phyloP scores from a whole-genome alignment of 495 filamentous ascomycete genomes.

The Ramalina peruviana region DNA sequence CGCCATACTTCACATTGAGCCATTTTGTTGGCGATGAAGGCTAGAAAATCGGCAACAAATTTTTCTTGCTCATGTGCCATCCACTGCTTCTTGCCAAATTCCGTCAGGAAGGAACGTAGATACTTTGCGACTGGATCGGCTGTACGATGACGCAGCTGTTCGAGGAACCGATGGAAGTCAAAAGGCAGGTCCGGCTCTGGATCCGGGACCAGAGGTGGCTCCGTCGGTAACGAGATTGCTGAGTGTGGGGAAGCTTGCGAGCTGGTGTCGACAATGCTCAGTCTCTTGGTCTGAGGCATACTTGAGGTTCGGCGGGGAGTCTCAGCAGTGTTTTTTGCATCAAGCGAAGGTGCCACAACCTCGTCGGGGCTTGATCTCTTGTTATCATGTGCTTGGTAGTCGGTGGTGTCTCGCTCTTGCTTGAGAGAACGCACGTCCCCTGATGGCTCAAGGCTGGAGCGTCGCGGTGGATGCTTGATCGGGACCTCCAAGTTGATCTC shows the following conservation, averaged over 20 bases:
- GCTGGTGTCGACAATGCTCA: not conserved
- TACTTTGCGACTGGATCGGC: constrained; percentile 95
- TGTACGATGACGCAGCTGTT: constrained; percentile 86
- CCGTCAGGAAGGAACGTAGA: constrained; percentile 80
- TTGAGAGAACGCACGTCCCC: constrained; percentile 26
- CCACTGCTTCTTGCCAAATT: constrained; percentile 98
- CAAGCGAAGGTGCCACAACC: not conserved
- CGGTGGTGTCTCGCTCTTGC: not conserved
- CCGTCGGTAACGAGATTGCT: constrained; percentile 21
- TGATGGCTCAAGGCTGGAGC: constrained; percentile 66
- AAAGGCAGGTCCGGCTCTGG: constrained; percentile 84
- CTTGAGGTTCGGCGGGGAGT: constrained; percentile 4
- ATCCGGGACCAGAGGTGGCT: constrained; percentile 70
- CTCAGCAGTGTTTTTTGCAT: not conserved
- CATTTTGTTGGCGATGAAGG: constrained; percentile 99
- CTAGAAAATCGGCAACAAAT: constrained; percentile 89
- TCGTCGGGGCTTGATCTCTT: not conserved
- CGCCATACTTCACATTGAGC: constrained; percentile 96
- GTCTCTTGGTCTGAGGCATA: constrained; percentile 8
- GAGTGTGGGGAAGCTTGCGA: constrained; percentile 8
- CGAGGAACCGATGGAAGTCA: constrained; percentile 94
- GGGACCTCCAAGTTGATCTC: constrained; percentile 50
- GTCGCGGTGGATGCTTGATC: constrained; percentile 61
- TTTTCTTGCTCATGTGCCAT: constrained; percentile 99
- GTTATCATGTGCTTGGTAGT: not conserved